A percentile compares a stretch with the other conserved stretches of the same genome.
These are phyloP conservation scores for Metschnikowia vanudenii DNA, from an alignment of 805 yeast species.

Conservation along the genomic window DNA sequence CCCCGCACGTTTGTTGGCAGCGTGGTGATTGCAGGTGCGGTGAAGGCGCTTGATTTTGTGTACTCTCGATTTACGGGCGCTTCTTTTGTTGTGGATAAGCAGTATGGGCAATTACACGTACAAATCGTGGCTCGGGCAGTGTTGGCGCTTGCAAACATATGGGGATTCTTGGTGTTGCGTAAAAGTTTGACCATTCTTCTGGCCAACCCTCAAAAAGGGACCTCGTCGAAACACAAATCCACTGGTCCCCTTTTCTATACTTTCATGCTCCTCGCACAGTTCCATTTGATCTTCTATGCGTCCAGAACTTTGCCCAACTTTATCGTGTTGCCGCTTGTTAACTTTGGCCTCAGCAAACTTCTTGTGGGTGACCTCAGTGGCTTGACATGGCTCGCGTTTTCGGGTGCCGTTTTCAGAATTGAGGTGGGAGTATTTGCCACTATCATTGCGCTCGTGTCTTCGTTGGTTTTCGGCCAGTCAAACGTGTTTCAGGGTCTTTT, in stretches of 20 bases:
- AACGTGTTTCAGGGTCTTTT: constrained; percentile 37
- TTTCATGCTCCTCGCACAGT: constrained; percentile 61
- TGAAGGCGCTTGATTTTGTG: constrained; percentile 34
- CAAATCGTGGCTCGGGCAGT: constrained; percentile 58
- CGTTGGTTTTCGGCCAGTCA: constrained; percentile 47
- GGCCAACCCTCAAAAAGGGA: background rate
- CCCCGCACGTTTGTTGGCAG: constrained; percentile 85
- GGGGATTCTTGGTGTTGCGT: constrained; percentile 52
- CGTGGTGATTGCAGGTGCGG: constrained; percentile 46
- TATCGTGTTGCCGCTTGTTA: constrained; percentile 72
- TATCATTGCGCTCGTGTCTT: constrained; percentile 47
- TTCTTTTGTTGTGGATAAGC: constrained; percentile 12
- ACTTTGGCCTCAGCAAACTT: constrained; percentile 50
- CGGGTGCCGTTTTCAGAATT: constrained; percentile 67
- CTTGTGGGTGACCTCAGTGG: constrained; percentile 49
- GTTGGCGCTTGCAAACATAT: constrained; percentile 61
- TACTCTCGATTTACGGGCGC: constrained; percentile 14
- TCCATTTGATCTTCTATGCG: constrained; percentile 78
- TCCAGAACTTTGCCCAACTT: constrained; percentile 88
- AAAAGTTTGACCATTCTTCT: constrained; percentile 28
- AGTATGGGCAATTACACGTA: constrained; percentile 39
- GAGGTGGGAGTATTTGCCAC: constrained; percentile 61
- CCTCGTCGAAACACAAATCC: constrained; percentile 8
- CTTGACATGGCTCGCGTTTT: constrained; percentile 54
- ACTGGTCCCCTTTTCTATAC: constrained; percentile 55